phyloP scores from a whole-genome alignment of 345 rosid species.

The Chamaenerion angustifolium region DNA sequence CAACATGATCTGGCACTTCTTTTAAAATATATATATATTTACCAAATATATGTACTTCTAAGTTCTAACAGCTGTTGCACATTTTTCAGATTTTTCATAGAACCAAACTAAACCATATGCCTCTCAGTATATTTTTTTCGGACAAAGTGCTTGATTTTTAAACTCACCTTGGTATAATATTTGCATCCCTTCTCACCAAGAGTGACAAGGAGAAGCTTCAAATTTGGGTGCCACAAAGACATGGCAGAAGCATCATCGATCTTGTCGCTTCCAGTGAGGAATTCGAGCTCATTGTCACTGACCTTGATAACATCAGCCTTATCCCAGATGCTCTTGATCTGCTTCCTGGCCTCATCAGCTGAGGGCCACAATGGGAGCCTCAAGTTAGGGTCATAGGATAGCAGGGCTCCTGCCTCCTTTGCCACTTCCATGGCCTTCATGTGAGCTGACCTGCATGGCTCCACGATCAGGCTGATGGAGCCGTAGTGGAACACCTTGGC shows the following conservation, averaged over 20 bases:
- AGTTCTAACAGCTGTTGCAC: too few species aligned
- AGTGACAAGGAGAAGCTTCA: conserved; percentile 81
- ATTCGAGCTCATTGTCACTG: conserved; percentile 86
- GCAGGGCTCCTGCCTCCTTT: conserved; percentile 71
- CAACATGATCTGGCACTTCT: too few species aligned
- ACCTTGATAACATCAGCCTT: conserved; percentile 90
- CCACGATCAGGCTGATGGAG: conserved; percentile 93
- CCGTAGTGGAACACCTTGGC: conserved; percentile 89
- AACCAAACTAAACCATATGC: too few species aligned
- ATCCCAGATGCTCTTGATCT: conserved; percentile 92
- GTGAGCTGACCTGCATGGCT: conserved; percentile 97
- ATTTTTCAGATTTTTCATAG: too few species aligned
- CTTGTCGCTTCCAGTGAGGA: conserved; percentile 74
- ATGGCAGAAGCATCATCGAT: conserved; percentile 64
- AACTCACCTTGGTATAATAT: conserved; percentile 79
- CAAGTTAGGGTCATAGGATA: conserved; percentile 90
- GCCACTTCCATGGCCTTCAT: conserved; percentile 89
- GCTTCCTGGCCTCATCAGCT: conserved; percentile 66
- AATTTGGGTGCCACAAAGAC: conserved; percentile 74
- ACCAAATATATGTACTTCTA: too few species aligned
- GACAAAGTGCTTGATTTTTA: too few species aligned
- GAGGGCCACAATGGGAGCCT: conserved; percentile 96
- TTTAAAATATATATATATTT: too few species aligned
- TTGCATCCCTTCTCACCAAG: conserved; percentile 91
- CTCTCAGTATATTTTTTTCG: too few species aligned